Base-by-base conservation (phyloP, 495 filamentous ascomycete species). In the Hyaloscypha hepaticicola region DNA sequence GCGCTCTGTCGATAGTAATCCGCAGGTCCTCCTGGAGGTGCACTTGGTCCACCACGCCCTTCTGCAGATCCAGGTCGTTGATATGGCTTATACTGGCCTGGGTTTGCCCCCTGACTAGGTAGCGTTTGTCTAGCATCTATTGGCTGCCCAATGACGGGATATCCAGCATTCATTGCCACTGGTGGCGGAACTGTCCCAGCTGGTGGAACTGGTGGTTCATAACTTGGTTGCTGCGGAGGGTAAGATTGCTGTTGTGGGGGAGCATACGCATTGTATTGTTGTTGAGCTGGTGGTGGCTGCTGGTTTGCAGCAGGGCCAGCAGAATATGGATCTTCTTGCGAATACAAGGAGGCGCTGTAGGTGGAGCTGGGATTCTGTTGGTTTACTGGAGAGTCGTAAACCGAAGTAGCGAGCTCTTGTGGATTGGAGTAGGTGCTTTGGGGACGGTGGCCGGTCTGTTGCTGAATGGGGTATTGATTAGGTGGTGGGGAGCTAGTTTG, bases 371-470 rank as follows among this genome's bases (percentile, higher is more conserved):
- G 78, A 58, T 82, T 79, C 60, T 81, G 83, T 55, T 82, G 82
- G 33, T 87, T 87, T 45, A 90, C 83, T 22, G 91, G 91, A 6
- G 90, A 91, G 71, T 94, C 90, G 67, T 95, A 96, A 12, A 85
- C 84, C 6, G 89, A 89, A n/a, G 91, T 92, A 33, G 90, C 89
- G 48, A 96, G 79, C 79, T 96, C 91, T 74, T 94, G 91, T 1
- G 91, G 91, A 52, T 88, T 86, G 64, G 66, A 75, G 69, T 90
- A 90, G 53, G 86, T 90, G 66, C 87, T 92, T 73, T 88, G 87
- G 5, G 88, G 90, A 28, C 83, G 81, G 73, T 72, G 76, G 69
- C 72, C 79, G 69, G 67, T 77, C 70, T 72, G 75, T 53, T 70
- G 73, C 56, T 66, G 67, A 25, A 58, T 48, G 22, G 73, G 69